phyloP scores from a whole-genome alignment of 192 early-diverging fungal genomes.

The Coemansia sp. region DNA sequence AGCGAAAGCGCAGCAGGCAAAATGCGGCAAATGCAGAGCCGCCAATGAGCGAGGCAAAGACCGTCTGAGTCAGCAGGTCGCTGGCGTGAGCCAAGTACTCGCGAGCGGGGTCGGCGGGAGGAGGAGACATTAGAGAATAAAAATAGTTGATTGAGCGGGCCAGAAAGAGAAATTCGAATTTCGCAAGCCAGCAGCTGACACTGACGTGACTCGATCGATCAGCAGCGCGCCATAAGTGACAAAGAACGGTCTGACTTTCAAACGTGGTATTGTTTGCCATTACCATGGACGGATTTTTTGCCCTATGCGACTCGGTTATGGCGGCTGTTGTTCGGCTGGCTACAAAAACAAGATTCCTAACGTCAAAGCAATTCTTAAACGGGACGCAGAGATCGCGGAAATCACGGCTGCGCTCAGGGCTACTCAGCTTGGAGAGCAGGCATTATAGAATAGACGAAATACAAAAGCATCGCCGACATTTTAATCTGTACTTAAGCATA shows the following conservation, averaged over 20 bases:
- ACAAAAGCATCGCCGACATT: too few relatives aligned
- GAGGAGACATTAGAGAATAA: background rate
- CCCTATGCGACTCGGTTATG: background rate
- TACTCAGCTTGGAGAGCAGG: too few relatives aligned
- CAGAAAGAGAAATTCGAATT: background rate
- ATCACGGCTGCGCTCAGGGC: too few relatives aligned
- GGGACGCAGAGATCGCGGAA: too few relatives aligned
- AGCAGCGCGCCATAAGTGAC: background rate
- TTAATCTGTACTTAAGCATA: too few relatives aligned
- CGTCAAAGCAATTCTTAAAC: background rate
- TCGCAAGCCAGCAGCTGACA: too few relatives aligned
- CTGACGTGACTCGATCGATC: too few relatives aligned
- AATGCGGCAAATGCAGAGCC: constrained; percentile 42
- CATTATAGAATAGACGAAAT: too few relatives aligned
- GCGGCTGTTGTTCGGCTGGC: background rate
- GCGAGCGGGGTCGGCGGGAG: constrained; percentile 17
- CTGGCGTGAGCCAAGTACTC: constrained; percentile 48
- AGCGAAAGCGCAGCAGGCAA: constrained; percentile 53
- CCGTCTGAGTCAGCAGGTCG: constrained; percentile 51
- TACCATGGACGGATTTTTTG: background rate
- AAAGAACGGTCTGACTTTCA: too few relatives aligned
- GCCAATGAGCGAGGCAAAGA: constrained; percentile 37
- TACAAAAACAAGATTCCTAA: background rate
- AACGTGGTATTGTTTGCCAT: too few relatives aligned
- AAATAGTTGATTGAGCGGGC: background rate